A percentile compares a stretch with the other conserved stretches of the same genome.
Conservation (phyloP, 2,329 filamentous ascomycete genomes). For the Fusarium armeniacum region DNA sequence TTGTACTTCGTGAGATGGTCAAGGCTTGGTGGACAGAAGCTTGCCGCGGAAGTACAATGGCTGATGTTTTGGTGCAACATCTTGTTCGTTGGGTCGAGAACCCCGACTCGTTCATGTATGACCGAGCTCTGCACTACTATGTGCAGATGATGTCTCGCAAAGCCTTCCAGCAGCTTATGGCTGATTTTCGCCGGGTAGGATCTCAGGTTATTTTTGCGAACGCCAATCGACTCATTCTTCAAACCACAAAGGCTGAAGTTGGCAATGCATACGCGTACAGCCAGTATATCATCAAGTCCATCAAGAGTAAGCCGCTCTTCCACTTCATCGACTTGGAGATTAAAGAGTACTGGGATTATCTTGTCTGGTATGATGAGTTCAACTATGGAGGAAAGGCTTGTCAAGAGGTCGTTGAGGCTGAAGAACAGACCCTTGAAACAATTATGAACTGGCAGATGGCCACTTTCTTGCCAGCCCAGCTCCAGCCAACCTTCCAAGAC, state of each 20-base stretch:
- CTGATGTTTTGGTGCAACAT: constrained; percentile 97
- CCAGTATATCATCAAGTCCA: constrained; percentile 97
- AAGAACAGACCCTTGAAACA: constrained; percentile 84
- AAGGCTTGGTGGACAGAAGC: constrained; percentile 99
- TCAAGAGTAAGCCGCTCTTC: constrained; percentile 94
- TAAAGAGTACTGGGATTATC: constrained; percentile 99
- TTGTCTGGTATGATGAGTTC: constrained; percentile 99
- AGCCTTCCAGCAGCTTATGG: constrained; percentile 96
- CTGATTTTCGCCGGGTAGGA: constrained; percentile 93
- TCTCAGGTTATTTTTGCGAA: constrained; percentile 97
- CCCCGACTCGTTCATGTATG: constrained; percentile 93
- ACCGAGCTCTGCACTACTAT: constrained; percentile 94
- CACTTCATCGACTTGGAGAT: constrained; percentile 98
- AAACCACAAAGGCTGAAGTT: constrained; percentile 96
- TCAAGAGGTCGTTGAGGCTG: constrained; percentile 79
- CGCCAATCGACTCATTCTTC: constrained; percentile 87
- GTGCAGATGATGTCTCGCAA: constrained; percentile 99
- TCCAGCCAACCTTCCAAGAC: constrained; percentile 89
- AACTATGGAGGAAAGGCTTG: constrained; percentile 98
- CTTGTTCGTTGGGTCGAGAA: constrained; percentile 97
- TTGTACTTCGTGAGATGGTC: constrained; percentile 96
- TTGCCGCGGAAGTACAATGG: constrained; percentile 90
- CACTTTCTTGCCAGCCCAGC: constrained; percentile 83
- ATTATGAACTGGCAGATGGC: constrained; percentile 99
- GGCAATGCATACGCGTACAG: constrained; percentile 97